Evolutionary conservation across 768 basidiomycete genomes (phyloP), one percentile per base, ranked within the genome.

Genomic region (Boletus pseudopeckii): DNA sequence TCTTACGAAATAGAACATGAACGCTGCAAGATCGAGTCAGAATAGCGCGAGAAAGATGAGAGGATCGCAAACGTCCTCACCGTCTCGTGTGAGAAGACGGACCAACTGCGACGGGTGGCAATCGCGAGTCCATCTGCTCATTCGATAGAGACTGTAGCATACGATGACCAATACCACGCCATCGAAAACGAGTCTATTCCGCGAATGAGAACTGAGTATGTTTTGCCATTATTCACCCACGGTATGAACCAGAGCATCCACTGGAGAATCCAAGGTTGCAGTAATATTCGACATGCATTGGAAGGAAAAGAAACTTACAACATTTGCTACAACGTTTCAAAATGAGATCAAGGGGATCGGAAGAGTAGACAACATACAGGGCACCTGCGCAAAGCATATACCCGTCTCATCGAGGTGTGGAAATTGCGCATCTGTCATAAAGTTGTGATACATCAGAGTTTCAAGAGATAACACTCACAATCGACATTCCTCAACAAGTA

Each of bases 51-150:
- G 24, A 37, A 34, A 9, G 7, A 5, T 4, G 17, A 20, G 5
- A n/a, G 1, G 20, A 34, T 34, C 5, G 11, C 3, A 53, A 18
- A 46, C 40, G 20, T 22, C 3, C 62, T 55, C 44, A 68, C 66
- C 65, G n/a, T 67, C 68, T 45, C 65, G 57, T n/a, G 45, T 17
- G 15, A 67, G 66, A 37, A 58, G 45, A 33, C 7, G 36, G 8
- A 58, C 15, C 24, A 71, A 51, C 2, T 30, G 36, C 15, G 61
- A 66, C 3, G 54, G 45, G 11, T 15, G 17, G 20, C 45, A 5
- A 2, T 7, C 14, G 22, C 5, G 18, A 17, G 38, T 43, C 30
- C 30, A 52, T 13, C 7, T 38, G 1, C 24, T 34, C 15, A 42
- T 22, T 10, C 32, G 51, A 32, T 20, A 20, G 20, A 70, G 58